A percentile compares a stretch with the other conserved stretches of the same genome.
These are phyloP conservation scores for Ophiostoma sp. DNA, from an alignment of 2,329 filamentous ascomycete species.

Conservation along the genomic window DNA sequence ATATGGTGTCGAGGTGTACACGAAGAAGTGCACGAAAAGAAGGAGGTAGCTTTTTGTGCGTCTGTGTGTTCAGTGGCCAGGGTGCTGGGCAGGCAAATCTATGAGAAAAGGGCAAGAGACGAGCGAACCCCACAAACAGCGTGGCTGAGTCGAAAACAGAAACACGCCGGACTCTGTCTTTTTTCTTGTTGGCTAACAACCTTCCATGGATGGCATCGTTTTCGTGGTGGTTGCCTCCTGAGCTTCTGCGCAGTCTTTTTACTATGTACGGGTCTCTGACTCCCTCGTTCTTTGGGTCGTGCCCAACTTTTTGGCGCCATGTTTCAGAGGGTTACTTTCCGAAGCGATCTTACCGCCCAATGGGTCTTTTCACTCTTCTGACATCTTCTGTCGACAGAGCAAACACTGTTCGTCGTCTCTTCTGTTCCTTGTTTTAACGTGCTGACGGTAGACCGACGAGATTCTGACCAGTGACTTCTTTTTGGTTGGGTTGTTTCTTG, in stretches of 20 bases:
- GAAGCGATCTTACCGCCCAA: constrained; percentile 7
- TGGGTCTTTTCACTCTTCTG: constrained; percentile 11
- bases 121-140: neutral
- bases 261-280: neutral
- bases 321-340: constrained; percentile 25
- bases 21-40: neutral
- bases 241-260: neutral
- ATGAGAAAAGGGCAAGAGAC: neutral
- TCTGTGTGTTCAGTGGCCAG: neutral
- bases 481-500: neutral
- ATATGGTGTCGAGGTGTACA: neutral
- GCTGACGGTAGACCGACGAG: neutral
- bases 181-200: neutral
- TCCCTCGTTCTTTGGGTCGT: neutral
- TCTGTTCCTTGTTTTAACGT: neutral
- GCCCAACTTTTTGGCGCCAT: constrained; percentile 5
- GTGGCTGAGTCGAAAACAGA: constrained; percentile 17
- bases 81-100: neutral
- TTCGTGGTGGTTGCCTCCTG: neutral
- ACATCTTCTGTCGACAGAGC: neutral
- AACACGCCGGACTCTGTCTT: neutral
- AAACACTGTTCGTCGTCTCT: neutral
- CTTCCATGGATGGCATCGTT: neutral
- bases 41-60: neutral
- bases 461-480: neutral